Conservation (phyloP, 371 early-diverging fungal species). For the Zopfochytrium polystomum region DNA sequence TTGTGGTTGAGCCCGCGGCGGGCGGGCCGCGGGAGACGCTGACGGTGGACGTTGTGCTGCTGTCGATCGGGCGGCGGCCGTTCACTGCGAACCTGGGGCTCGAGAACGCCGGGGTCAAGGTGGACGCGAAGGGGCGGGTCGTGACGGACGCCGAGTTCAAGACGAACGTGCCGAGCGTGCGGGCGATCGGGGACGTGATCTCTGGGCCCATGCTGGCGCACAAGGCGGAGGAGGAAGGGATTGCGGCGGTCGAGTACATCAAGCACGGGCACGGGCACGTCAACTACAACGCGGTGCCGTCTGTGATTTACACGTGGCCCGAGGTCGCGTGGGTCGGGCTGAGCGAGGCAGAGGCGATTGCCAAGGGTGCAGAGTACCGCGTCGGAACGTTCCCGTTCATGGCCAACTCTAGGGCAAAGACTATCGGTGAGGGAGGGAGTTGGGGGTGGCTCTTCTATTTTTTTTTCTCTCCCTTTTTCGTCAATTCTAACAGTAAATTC, state of each 20-base stretch:
- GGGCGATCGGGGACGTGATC: slow-evolving; percentile 97
- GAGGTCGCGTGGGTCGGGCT: slow-evolving; percentile 97
- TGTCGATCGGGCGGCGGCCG: slow-evolving; percentile 89
- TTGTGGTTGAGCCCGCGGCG: slow-evolving; percentile 83
- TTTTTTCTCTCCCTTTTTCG: slow-evolving; percentile 92
- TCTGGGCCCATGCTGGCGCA: too few relatives aligned
- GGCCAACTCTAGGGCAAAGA: slow-evolving; percentile 97
- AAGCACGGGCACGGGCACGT: too few relatives aligned
- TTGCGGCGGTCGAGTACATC: too few relatives aligned
- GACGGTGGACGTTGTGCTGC: slow-evolving; percentile 90
- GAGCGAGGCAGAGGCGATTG: too few relatives aligned
- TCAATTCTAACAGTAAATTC: slow-evolving; percentile 96
- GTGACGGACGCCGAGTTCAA: slow-evolving; percentile 86
- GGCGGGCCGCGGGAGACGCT: slow-evolving; percentile 51
- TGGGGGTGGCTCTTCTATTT: too few relatives aligned
- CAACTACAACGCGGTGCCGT: slow-evolving; percentile 96
- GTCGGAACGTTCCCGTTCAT: slow-evolving; percentile 95
- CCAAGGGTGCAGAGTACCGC: too few relatives aligned
- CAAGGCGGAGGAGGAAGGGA: too few relatives aligned
- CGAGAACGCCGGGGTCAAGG: slow-evolving; percentile 85
- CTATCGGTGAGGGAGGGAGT: too few relatives aligned
- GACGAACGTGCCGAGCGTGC: slow-evolving; percentile 80
- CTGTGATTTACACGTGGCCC: slow-evolving; percentile 97
- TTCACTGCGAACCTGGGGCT: slow-evolving; percentile 90
- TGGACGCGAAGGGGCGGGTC: too few relatives aligned